Evolutionary conservation across 2,329 filamentous ascomycete species (phyloP).

Genomic region (Thyridium curvatum): DNA sequence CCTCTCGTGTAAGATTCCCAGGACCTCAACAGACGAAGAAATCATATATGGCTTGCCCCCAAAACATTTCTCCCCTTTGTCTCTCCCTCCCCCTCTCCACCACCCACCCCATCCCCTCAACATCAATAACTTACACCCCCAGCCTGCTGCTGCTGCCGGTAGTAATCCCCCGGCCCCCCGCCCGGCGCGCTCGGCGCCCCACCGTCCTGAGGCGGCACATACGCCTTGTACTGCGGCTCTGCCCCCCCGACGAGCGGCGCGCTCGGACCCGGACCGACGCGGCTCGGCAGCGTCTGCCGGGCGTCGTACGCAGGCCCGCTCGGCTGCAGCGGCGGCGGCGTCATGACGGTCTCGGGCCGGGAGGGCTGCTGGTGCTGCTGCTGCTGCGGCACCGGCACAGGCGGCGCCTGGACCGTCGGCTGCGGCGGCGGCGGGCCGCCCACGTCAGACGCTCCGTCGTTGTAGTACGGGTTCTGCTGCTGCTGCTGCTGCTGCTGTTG

Average conservation of each 20-base stretch:
- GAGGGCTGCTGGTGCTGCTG: too few species aligned
- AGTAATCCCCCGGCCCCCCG: conserved; percentile 50
- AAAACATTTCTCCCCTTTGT: too few species aligned
- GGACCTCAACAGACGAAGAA: too few species aligned
- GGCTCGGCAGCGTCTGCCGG: conserved; percentile 41
- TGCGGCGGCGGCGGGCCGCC: conserved; percentile 19
- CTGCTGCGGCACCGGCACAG: conserved; percentile 30
- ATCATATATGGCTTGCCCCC: too few species aligned
- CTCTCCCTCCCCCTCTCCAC: too few species aligned
- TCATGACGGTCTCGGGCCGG: conserved; percentile 23
- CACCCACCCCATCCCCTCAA: not conserved
- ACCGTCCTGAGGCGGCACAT: conserved; percentile 36
- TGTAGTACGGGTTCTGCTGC: conserved; percentile 20
- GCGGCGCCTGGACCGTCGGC: conserved; percentile 31
- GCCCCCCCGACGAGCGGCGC: not conserved
- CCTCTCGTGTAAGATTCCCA: too few species aligned
- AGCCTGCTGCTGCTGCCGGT: conserved; percentile 29
- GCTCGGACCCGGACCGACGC: conserved; percentile 1
- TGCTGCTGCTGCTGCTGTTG: conserved; percentile 17
- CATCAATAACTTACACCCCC: conserved; percentile 11
- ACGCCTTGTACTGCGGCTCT: conserved; percentile 53
- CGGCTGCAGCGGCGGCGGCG: conserved; percentile 37
- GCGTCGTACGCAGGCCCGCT: conserved; percentile 41
- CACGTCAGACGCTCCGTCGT: conserved; percentile 17
- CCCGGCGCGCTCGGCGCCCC: conserved; percentile 21